Evolutionary conservation across 2,329 filamentous ascomycete genomes (phyloP).

Genomic region (Fusarium bulbicola): DNA sequence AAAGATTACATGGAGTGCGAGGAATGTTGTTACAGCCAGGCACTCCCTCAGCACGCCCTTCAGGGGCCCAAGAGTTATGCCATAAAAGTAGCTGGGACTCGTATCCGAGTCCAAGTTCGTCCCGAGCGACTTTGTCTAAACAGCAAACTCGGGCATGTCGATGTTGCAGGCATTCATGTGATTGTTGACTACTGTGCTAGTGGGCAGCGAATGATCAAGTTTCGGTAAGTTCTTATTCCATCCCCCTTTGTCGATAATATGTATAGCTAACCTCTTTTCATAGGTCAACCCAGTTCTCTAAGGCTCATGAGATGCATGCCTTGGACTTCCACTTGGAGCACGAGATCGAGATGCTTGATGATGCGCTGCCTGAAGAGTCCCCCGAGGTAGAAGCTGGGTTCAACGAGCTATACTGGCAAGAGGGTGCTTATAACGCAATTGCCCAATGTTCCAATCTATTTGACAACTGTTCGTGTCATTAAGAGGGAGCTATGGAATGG

Average conservation of each 20-base stretch:
- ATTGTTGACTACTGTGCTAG: conserved; percentile 17
- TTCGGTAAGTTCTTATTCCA: conserved; percentile 12
- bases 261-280: neutral
- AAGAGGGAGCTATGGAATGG: neutral
- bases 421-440: conserved; percentile 1
- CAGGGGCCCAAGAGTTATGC: neutral
- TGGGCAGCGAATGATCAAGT: conserved; percentile 13
- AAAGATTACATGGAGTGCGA: conserved; percentile 15
- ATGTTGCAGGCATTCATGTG: conserved; percentile 25
- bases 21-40: conserved; percentile 5
- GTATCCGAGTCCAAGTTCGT: conserved; percentile 10
- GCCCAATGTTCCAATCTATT: conserved; percentile 16
- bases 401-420: neutral
- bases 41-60: neutral
- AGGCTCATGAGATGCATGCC: conserved; percentile 18
- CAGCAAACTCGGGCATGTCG: conserved; percentile 14
- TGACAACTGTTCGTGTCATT: conserved; percentile 19
- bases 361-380: neutral
- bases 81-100: neutral
- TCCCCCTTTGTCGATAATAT: neutral
- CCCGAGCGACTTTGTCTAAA: conserved; percentile 22
- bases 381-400: neutral
- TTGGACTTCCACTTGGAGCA: conserved; percentile 1
- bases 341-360: neutral
- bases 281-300: conserved; percentile 30